These are phyloP conservation scores for Fusarium citri DNA, from an alignment of 2,329 filamentous ascomycete genomes.

Conservation along the genomic window DNA sequence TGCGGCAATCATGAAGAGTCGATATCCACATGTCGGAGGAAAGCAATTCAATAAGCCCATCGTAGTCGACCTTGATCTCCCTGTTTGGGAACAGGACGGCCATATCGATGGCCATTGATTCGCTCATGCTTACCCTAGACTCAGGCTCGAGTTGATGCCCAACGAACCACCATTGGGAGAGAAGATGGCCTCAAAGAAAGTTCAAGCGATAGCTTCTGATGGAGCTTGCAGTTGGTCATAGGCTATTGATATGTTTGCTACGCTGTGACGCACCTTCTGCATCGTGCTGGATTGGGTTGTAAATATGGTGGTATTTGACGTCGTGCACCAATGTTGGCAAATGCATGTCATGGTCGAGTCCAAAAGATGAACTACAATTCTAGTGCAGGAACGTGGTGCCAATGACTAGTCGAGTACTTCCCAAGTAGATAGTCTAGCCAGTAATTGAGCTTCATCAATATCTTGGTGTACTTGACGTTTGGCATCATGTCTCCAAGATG, in stretches of 20 bases:
- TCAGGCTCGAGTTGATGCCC: slow-evolving; percentile 40
- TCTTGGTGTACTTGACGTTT: not conserved
- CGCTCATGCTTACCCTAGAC: slow-evolving; percentile 34
- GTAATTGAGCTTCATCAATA: not conserved
- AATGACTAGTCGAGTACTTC: not conserved
- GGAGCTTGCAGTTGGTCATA: slow-evolving; percentile 10
- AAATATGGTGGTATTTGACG: slow-evolving; percentile 14
- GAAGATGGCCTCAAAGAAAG: slow-evolving; percentile 20
- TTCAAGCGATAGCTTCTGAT: slow-evolving; percentile 13
- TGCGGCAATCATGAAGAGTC: slow-evolving; percentile 77
- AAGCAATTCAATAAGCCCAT: slow-evolving; percentile 82
- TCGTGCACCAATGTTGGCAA: slow-evolving; percentile 11
- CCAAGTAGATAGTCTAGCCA: not conserved
- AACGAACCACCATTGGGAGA: slow-evolving; percentile 25
- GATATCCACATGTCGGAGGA: slow-evolving; percentile 70
- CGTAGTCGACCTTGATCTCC: slow-evolving; percentile 83
- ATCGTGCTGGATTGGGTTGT: slow-evolving; percentile 19
- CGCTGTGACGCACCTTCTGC: slow-evolving; percentile 28
- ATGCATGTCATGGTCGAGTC: slow-evolving; percentile 8
- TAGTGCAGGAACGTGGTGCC: slow-evolving; percentile 30
- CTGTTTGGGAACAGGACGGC: slow-evolving; percentile 55
- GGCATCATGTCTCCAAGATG: not conserved
- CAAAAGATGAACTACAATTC: slow-evolving; percentile 22
- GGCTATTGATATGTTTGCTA: slow-evolving; percentile 8
- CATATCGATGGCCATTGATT: slow-evolving; percentile 20